Evolutionary conservation across 176 grass and related monocot species (phyloP).

Genomic region (Pontederia crassipes): DNA sequence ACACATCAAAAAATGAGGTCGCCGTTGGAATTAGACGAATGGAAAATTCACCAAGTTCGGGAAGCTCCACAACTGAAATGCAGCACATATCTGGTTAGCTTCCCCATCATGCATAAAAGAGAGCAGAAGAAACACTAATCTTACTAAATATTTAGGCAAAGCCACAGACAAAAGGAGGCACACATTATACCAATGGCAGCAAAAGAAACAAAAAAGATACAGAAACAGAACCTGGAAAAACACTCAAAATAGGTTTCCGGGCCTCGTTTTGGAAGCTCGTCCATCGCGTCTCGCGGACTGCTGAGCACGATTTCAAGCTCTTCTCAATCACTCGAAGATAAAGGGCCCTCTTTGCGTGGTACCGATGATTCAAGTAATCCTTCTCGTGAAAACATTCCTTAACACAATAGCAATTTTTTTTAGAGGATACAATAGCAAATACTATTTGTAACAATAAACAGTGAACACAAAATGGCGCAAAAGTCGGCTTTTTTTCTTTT

Average conservation of each 20-base stretch:
- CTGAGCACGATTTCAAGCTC: conserved; percentile 44
- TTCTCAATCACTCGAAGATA: conserved; percentile 69
- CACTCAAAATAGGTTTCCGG: conserved; percentile 74
- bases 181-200: background rate
- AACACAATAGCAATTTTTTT: conserved; percentile 24
- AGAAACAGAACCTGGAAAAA: conserved; percentile 63
- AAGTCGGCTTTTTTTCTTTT: background rate
- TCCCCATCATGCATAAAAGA: background rate
- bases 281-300: conserved; percentile 53
- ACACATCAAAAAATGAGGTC: conserved; percentile 47
- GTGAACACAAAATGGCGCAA: background rate
- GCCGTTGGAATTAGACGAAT: conserved; percentile 66
- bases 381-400: conserved; percentile 96
- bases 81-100: background rate
- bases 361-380: conserved; percentile 80
- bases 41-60: conserved; percentile 61
- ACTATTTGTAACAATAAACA: background rate
- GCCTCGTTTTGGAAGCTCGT: conserved; percentile 71
- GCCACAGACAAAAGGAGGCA: background rate
- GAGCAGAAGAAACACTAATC: background rate
- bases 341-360: conserved; percentile 88
- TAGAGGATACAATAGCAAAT: background rate
- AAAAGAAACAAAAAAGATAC: background rate
- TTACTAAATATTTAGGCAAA: background rate
- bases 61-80: conserved; percentile 31